Evolutionary conservation across 2,329 filamentous ascomycete species (phyloP), one percentile per base, ranked within the genome.

Genomic region (Apiospora aurea): DNA sequence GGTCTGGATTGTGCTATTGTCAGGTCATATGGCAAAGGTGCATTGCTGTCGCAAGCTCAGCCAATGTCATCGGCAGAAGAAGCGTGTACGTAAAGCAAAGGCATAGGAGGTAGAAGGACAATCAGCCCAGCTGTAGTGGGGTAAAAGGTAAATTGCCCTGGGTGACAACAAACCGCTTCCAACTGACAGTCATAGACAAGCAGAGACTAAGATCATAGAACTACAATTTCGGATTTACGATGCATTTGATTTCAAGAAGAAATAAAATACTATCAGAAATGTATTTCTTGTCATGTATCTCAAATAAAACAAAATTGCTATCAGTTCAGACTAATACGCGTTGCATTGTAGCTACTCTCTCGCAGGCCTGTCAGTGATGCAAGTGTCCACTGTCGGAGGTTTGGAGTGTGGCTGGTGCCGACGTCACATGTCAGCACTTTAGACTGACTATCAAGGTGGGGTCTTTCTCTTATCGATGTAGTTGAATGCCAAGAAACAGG

Each of bases 351-450:
- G 18, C 21, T n/a, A 7, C 18, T n/a, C 8, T n/a, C 21, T 8
- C 21, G 16, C 14, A 46, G 14, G 18, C 44, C 14, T 46, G 44
- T 49, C 46, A n/a, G 18, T n/a, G 18, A 49, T 49, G 46, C 26
- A 34, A 34, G 26, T 57, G 16, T 57, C 29, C 53, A 61, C 29
- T 61, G 53, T 72, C 51, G 74, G 72, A 72, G 70, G 29, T 26
- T 16, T 61, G 29, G 41, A 41, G 41, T 76, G 74, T 76, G 75
- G 74, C 75, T 75, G 68, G 70, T 69, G 71, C 70, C 73, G 72
- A 75, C 70, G 75, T 74, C 73, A 74, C 74, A 73, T 69, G 67
- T n/a, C 44, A 64, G 57, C 34, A 41, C 13, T 6, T 34, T 6
- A n/a, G 29, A 64, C 29, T 14, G 11, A 2, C 21, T 8, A 29